Evolutionary conservation across 305 asterid genomes (phyloP), one percentile per base, ranked within the genome.

Genomic region (Salvia sclarea): DNA sequence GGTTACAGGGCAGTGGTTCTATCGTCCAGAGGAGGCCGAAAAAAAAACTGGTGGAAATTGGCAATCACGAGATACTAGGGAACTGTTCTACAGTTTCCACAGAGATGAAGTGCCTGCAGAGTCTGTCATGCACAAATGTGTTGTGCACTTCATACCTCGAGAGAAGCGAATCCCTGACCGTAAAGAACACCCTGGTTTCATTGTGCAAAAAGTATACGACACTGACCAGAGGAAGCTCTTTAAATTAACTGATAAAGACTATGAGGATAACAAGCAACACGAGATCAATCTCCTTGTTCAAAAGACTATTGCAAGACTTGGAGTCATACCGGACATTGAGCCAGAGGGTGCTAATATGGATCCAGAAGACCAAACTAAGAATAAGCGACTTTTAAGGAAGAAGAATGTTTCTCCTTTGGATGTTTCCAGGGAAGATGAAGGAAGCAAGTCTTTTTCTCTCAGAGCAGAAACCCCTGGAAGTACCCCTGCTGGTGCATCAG

Each of bases 1-100:
- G 86, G 85, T 94, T 65, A 82, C 83, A n/a, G 96, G 97, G 45
- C 97, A 91, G 74, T 87, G 96, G 98, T 91, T 94, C 82, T 91
- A 94, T 72, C 91, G 97, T 22, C 99, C 98, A 0, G 99, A 91
- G 84, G 97, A 91, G 71, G 99, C 95, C 31, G 82, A 84, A 70
- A 91, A 81, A 76, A 81, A 47, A 61, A 80, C 78, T 6, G 98
- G 98, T n/a, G 97, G 96, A 65, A 85, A 83, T 78, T 89, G 98
- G 97, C 76, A 85, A 76, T 85, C 96, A 18, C 73, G 52, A 5
- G 93, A 86, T 77, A 76, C 92, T 3, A 83, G 98, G 74, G 96
- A 89, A 67, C 75, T 94, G 24, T 94, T 91, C 75, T 91, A 91
- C 74, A 91, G 96, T 77, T 94, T 94, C 79, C 97, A 91, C 66